Percentiles rank a stretch among this genome's conserved stretches.
phyloP scores from a whole-genome alignment of 2,329 filamentous ascomycete genomes.

The Dactylonectria estremocensis region DNA sequence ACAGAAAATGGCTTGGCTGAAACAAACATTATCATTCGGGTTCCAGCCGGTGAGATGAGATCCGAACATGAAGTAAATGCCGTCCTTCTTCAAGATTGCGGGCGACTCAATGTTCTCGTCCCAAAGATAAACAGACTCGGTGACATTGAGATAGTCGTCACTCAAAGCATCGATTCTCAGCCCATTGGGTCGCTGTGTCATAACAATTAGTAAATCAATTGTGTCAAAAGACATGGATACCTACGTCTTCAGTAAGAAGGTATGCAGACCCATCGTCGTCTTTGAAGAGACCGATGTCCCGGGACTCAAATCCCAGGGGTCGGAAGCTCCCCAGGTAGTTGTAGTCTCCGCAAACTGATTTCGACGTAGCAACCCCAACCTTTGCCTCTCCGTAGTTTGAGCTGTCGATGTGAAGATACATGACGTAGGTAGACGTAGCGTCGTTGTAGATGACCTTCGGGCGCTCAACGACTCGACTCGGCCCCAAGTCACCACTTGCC shows the following conservation, averaged over 20 bases:
- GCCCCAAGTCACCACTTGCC: constrained; percentile 69
- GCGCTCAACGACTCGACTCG: constrained; percentile 74
- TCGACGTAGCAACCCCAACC: constrained; percentile 74
- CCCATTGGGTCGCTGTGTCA: constrained; percentile 65
- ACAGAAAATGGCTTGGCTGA: accelerated
- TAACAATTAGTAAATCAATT: accelerated
- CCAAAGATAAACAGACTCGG: constrained; percentile 66
- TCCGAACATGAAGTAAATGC: constrained; percentile 76
- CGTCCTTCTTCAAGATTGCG: constrained; percentile 72
- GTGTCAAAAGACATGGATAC: constrained; percentile 32
- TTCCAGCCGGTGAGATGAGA: constrained; percentile 71
- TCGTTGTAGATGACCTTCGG: constrained; percentile 80
- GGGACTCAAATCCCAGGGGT: constrained; percentile 56
- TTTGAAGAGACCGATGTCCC: constrained; percentile 74
- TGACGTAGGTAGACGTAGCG: constrained; percentile 74
- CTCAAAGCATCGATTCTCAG: constrained; percentile 71
- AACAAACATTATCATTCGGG: constrained; percentile 73
- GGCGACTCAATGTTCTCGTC: constrained; percentile 72
- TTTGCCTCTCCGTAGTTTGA: constrained; percentile 74
- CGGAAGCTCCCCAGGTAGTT: constrained; percentile 54
- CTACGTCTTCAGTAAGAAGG: constrained; percentile 74
- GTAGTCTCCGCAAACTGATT: constrained; percentile 74
- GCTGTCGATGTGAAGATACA: constrained; percentile 79
- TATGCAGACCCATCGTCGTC: constrained; percentile 75
- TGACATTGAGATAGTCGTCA: constrained; percentile 69